Conservation (phyloP, 345 rosid genomes). For the Durio zibethinus region DNA sequence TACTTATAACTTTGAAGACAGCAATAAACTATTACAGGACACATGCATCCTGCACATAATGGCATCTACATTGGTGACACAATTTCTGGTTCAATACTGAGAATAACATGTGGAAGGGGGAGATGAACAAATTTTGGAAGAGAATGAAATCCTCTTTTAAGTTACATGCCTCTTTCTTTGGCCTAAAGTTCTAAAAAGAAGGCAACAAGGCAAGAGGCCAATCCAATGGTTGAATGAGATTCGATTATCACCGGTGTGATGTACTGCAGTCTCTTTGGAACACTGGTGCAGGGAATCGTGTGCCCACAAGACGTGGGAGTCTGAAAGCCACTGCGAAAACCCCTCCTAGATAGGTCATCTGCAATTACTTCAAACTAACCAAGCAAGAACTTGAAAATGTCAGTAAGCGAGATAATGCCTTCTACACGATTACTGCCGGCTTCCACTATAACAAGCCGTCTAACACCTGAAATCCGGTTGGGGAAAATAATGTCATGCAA, state of each 20-base stretch:
- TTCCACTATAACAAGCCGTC: constrained; percentile 69
- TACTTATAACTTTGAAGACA: constrained; percentile 9
- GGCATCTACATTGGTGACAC: constrained; percentile 26
- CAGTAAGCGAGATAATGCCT: constrained; percentile 63
- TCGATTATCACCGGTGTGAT: constrained; percentile 3
- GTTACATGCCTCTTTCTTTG: constrained; percentile 34
- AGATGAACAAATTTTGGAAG: constrained; percentile 25
- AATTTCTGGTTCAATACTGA: background rate
- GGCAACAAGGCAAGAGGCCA: constrained; percentile 35
- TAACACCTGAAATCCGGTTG: constrained; percentile 43
- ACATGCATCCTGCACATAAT: constrained; percentile 22
- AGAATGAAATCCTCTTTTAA: constrained; percentile 16
- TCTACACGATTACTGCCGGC: constrained; percentile 81
- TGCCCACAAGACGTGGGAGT: constrained; percentile 18
- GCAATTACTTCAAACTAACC: constrained; percentile 31
- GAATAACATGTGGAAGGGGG: constrained; percentile 9
- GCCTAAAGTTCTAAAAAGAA: constrained; percentile 37
- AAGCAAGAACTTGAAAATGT: constrained; percentile 59
- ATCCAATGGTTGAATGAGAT: constrained; percentile 26
- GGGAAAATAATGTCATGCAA: background rate
- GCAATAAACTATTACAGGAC: constrained; percentile 23
- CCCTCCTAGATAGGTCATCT: constrained; percentile 14
- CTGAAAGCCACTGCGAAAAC: constrained; percentile 13
- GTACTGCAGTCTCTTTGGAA: constrained; percentile 9
- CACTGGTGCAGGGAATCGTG: constrained; percentile 18